Conservation (phyloP, 2,329 filamentous ascomycete genomes). For the Byssochlamys sp. region DNA sequence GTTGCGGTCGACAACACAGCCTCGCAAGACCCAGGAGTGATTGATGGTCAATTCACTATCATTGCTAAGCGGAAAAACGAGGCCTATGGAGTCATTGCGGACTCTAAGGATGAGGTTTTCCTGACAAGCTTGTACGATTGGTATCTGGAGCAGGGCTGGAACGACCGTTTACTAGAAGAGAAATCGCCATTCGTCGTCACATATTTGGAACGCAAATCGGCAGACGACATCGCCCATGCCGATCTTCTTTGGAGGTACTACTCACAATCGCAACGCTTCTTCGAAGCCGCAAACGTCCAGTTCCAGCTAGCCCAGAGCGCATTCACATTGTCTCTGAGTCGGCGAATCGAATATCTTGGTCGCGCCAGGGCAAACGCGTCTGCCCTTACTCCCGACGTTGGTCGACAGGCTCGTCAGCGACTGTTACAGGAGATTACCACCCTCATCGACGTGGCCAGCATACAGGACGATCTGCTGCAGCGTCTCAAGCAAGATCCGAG, state of each 20-base stretch:
- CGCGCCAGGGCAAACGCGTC: constrained; percentile 87
- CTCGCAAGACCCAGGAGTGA: constrained; percentile 56
- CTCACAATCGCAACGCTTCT: constrained; percentile 71
- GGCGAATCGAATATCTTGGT: constrained; percentile 79
- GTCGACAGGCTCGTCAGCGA: constrained; percentile 71
- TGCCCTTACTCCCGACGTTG: constrained; percentile 66
- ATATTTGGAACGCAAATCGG: constrained; percentile 70
- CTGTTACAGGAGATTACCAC: constrained; percentile 76
- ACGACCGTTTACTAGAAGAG: constrained; percentile 73
- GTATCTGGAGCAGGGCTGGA: constrained; percentile 80
- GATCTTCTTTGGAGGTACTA: constrained; percentile 91
- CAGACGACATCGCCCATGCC: constrained; percentile 64
- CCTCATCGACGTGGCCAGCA: constrained; percentile 81
- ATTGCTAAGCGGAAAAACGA: constrained; percentile 71
- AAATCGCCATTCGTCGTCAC: constrained; percentile 76
- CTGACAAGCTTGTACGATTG: constrained; percentile 95
- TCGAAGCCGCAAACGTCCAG: constrained; percentile 80
- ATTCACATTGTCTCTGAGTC: constrained; percentile 68
- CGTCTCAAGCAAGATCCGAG: constrained; percentile 64
- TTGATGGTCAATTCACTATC: constrained; percentile 69
- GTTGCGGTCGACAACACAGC: constrained; percentile 64
- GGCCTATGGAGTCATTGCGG: constrained; percentile 82
- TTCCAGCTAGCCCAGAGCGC: constrained; percentile 72
- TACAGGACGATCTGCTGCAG: constrained; percentile 83
- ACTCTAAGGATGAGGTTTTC: constrained; percentile 84